Conservation (phyloP, 148 eudicot genomes). For the Vaccinium corymbosum region DNA sequence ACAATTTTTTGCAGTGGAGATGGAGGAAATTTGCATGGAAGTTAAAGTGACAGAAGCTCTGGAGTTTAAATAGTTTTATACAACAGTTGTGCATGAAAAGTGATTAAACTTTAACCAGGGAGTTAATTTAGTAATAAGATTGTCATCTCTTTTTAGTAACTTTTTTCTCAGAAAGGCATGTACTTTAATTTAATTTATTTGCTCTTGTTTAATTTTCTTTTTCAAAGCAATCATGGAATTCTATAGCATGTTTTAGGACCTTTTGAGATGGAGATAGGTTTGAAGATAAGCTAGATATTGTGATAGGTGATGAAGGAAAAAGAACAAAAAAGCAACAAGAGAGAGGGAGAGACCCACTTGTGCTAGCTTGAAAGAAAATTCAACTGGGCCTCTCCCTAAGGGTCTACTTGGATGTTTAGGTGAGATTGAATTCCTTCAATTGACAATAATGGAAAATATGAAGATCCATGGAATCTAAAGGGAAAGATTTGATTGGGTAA, state of each 20-base stretch:
- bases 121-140: constrained; percentile 9
- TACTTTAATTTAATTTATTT: background rate
- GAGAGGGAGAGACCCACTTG: constrained; percentile 26
- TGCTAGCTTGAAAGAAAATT: constrained; percentile 21
- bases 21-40: background rate
- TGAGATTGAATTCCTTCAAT: constrained; percentile 4
- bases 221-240: constrained; percentile 25
- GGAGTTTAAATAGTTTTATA: constrained; percentile 16
- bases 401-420: constrained; percentile 17
- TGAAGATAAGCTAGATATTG: constrained; percentile 34
- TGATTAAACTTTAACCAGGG: constrained; percentile 2
- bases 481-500: background rate
- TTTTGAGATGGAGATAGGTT: constrained; percentile 22
- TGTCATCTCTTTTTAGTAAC: background rate
- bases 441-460: background rate
- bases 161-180: constrained; percentile 1
- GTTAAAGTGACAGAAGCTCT: constrained; percentile 3
- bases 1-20: background rate
- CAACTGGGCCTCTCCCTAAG: constrained; percentile 27
- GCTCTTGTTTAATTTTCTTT: background rate
- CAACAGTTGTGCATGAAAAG: constrained; percentile 17
- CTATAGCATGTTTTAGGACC: constrained; percentile 31
- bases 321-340: background rate
- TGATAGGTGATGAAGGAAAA: constrained; percentile 24
- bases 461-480: background rate